Evolutionary conservation across 164 flowering plant species (phyloP).

Genomic region (Liriodendron chinense): DNA sequence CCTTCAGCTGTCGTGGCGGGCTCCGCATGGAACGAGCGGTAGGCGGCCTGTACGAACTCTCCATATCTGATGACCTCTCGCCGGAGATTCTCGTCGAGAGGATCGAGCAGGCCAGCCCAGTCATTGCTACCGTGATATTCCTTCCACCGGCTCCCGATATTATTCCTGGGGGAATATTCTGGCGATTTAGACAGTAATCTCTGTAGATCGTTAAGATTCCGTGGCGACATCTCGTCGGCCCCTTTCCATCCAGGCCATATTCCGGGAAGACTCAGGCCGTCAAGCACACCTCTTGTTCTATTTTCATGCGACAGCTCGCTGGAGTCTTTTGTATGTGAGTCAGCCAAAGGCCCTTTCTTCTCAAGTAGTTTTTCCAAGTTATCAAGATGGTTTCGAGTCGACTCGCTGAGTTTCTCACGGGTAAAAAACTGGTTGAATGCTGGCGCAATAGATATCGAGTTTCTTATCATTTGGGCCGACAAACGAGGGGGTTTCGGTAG

Average conservation of each 20-base stretch:
- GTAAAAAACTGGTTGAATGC: neutral
- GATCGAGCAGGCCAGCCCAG: constrained; percentile 90
- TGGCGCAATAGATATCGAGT: neutral
- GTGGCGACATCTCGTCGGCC: constrained; percentile 76
- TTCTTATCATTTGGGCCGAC: constrained; percentile 5
- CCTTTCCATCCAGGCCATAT: constrained; percentile 54
- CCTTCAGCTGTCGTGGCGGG: constrained; percentile 50
- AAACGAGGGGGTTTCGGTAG: neutral
- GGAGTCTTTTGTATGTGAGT: constrained; percentile 5
- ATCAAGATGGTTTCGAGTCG: constrained; percentile 41
- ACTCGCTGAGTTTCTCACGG: constrained; percentile 6
- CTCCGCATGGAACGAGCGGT: constrained; percentile 64
- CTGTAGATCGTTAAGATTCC: constrained; percentile 52
- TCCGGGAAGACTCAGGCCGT: constrained; percentile 41
- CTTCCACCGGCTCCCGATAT: constrained; percentile 59
- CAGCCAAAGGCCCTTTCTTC: constrained; percentile 15
- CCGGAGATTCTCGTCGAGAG: constrained; percentile 88
- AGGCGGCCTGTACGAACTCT: constrained; percentile 87
- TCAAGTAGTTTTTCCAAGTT: constrained; percentile 67
- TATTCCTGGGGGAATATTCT: constrained; percentile 74
- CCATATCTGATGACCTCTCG: constrained; percentile 87
- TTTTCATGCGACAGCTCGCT: constrained; percentile 12
- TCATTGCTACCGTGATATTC: constrained; percentile 78
- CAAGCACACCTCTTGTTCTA: constrained; percentile 24
- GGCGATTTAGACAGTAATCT: constrained; percentile 48